Evolutionary conservation across 108 stramenopile genomes (phyloP), one percentile per base, ranked within the genome.

Genomic region (Fistulifera pelliculosa): DNA sequence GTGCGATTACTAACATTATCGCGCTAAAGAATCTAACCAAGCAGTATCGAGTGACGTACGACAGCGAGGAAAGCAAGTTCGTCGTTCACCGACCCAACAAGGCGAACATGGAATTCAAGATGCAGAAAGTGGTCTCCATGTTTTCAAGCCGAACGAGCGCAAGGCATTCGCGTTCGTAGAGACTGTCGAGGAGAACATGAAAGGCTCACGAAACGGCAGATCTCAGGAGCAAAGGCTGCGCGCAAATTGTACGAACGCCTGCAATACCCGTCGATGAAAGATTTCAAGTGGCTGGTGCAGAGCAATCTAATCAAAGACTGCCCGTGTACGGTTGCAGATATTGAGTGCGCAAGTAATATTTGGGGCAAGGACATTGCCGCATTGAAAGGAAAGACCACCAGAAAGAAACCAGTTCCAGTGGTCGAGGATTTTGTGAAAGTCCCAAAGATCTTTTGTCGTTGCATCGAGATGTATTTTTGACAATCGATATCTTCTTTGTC

Each of bases 381-480:
- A 1, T 17, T 72, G 14, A 67, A 74, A 67, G 77, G 77, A 12
- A 72, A 69, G 51, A 57, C 47, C 1, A 62, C 61, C 1, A 28
- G 61, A 40, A 26, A 12, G 10, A 31, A 22, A 23, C 17, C 44
- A 21, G 19, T 5, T 5, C 44, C 21, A 11, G 44, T 45, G 4
- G 44, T 21, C 44, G 4, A 4, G 7, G 21, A 19, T 45, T 45
- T 8, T 6, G 15, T n/a, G 11, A 18, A 0, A 3, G 67, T 16
- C 75, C 75, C 3, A 23, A 43, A 0, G 38, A 38, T 2, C 48
- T 73, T 13, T 4, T 61, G 35, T 17, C 26, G 17, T 43, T 14
- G 4, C 38, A 73, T 54, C 21, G 54, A 15, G 23, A 65, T 6
- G 64, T 77, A 14, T 51, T 41, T 4, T 26, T 77, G 26, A 24